Percentiles rank a stretch among this genome's conserved stretches.
These are phyloP conservation scores for Davidsoniella neocaledoniae DNA, from an alignment of 2,329 filamentous ascomycete species.

Conservation along the genomic window DNA sequence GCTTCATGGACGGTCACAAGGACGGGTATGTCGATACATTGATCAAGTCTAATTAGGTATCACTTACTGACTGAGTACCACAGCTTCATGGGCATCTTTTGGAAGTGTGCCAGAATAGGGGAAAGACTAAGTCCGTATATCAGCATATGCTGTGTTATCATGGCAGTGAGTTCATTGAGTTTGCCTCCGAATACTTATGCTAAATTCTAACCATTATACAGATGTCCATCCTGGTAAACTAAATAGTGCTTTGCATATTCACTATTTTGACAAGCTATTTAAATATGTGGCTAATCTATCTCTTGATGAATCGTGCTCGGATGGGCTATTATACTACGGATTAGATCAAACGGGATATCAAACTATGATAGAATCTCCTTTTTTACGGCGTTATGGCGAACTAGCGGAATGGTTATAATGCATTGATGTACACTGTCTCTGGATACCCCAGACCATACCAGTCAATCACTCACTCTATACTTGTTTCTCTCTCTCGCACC, in stretches of 20 bases:
- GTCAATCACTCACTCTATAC: neutral
- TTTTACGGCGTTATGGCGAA: neutral
- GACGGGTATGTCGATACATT: slow-evolving; percentile 45
- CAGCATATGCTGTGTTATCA: slow-evolving; percentile 78
- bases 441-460: neutral
- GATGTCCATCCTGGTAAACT: slow-evolving; percentile 23
- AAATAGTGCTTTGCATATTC: slow-evolving; percentile 17
- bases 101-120: slow-evolving; percentile 87
- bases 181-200: neutral
- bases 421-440: neutral
- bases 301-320: neutral
- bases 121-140: slow-evolving; percentile 91
- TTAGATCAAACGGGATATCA: neutral
- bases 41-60: slow-evolving; percentile 7
- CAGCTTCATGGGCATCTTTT: slow-evolving; percentile 72
- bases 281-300: neutral
- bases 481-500: neutral
- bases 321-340: neutral
- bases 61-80: neutral
- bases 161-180: slow-evolving; percentile 55
- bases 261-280: neutral
- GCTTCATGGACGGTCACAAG: slow-evolving; percentile 84
- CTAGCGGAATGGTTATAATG: neutral
- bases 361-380: neutral
- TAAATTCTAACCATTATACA: slow-evolving; percentile 11